These are phyloP conservation scores for Kazachstania sp. DNA, from an alignment of 1,139 yeast genomes.

Conservation along the genomic window DNA sequence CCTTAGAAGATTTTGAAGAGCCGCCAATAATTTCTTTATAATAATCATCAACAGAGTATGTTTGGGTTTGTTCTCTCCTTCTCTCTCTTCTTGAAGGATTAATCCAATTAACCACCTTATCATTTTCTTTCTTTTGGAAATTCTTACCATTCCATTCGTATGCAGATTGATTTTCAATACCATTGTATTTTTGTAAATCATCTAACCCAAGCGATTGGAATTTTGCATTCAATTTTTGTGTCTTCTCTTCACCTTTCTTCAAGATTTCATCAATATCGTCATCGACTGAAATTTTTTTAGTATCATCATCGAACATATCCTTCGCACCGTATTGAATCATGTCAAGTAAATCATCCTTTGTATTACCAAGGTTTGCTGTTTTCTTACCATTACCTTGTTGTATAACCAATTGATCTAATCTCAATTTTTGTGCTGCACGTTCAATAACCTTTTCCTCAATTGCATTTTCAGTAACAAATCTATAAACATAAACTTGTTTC, in stretches of 20 bases:
- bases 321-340: conserved; percentile 81
- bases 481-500: conserved; percentile 67
- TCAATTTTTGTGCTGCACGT: conserved; percentile 68
- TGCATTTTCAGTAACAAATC: conserved; percentile 72
- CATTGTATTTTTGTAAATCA: conserved; percentile 61
- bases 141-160: conserved; percentile 98
- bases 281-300: conserved; percentile 29
- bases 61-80: conserved; percentile 72
- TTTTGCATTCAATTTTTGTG: conserved; percentile 52
- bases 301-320: conserved; percentile 41
- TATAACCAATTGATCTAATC: conserved; percentile 72
- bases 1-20: conserved; percentile 27
- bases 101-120: conserved; percentile 58
- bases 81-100: conserved; percentile 87
- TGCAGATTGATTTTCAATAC: conserved; percentile 64
- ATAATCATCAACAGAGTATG: conserved; percentile 79
- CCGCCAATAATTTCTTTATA: conserved; percentile 59
- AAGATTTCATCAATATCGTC: conserved; percentile 56
- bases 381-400: conserved; percentile 52
- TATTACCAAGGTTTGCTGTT: conserved; percentile 36
- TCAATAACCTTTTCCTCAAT: conserved; percentile 75
- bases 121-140: conserved; percentile 60
- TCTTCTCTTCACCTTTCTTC: conserved; percentile 53
- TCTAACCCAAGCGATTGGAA: conserved; percentile 61
- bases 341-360: conserved; percentile 63